Evolutionary conservation across 106 monocot genomes (phyloP).

Genomic region (Acorus calamus): DNA sequence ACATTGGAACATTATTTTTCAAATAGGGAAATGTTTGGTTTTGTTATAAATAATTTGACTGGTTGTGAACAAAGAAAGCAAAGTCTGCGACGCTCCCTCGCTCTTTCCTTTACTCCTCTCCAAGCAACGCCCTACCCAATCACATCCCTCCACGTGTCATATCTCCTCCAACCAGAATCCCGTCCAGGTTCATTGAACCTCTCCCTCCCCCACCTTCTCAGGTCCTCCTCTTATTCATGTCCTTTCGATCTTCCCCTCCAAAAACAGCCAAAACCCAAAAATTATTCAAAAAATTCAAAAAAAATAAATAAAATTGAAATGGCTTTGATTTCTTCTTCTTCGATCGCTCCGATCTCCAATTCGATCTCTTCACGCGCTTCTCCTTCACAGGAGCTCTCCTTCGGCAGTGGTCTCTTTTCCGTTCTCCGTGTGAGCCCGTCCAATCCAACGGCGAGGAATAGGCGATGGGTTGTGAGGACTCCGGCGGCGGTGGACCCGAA

Average conservation of each 20-base stretch:
- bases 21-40: no score
- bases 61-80: no score
- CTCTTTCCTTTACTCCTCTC: no score
- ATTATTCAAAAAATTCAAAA: not conserved
- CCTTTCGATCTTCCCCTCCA: not conserved
- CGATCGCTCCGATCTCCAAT: conserved; percentile 15
- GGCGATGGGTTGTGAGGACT: conserved; percentile 18
- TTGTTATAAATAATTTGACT: no score
- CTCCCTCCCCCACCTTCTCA: not conserved
- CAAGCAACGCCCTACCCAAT: no score
- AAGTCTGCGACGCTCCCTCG: no score
- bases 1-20: no score
- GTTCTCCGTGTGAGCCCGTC: not conserved
- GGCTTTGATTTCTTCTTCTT: conserved; percentile 2
- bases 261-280: not conserved
- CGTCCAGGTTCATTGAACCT: conserved; percentile 47
- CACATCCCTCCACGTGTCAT: no score
- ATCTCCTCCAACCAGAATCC: not conserved
- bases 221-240: conserved; percentile 1
- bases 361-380: conserved; percentile 31
- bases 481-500: conserved; percentile 24
- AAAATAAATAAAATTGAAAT: conserved; percentile 5
- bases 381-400: conserved; percentile 14
- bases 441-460: not conserved
- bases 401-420: not conserved